These are phyloP conservation scores for Casaregolazyma suthepensis DNA, from an alignment of 1,139 yeast genomes.

Conservation along the genomic window DNA sequence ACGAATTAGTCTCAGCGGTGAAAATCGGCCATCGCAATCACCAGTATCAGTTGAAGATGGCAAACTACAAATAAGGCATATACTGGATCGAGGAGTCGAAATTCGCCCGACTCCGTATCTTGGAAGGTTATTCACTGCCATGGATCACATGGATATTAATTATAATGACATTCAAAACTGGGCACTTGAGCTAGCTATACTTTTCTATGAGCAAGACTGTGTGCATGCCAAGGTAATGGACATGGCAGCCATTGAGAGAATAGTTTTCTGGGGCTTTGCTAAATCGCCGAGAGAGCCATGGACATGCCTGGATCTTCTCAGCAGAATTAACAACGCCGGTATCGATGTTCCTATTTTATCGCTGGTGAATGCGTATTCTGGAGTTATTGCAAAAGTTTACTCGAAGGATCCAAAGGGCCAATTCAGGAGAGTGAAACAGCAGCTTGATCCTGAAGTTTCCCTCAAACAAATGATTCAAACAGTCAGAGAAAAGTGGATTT, in stretches of 20 bases:
- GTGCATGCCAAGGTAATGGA: background rate
- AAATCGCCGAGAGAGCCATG: slow-evolving; percentile 9
- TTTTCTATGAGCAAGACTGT: background rate
- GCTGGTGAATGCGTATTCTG: background rate
- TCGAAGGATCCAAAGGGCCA: slow-evolving; percentile 4
- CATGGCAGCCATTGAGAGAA: slow-evolving; percentile 1
- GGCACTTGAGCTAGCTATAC: slow-evolving; percentile 1
- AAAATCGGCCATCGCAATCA: background rate
- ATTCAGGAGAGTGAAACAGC: slow-evolving; percentile 6
- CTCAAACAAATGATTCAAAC: slow-evolving; percentile 6
- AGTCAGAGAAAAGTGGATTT: background rate
- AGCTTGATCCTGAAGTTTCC: slow-evolving; percentile 9
- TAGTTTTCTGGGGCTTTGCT: slow-evolving; percentile 9
- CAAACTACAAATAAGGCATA: background rate
- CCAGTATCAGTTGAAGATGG: background rate
- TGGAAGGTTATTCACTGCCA: background rate
- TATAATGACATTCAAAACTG: slow-evolving; percentile 5
- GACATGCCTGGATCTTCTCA: slow-evolving; percentile 1
- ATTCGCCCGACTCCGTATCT: slow-evolving; percentile 2
- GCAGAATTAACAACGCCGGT: background rate
- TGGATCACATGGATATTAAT: slow-evolving; percentile 7
- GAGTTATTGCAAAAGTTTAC: slow-evolving; percentile 2
- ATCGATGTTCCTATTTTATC: slow-evolving; percentile 6
- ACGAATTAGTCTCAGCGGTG: slow-evolving; percentile 2
- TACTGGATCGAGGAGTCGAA: background rate